phyloP scores from a whole-genome alignment of 2,329 filamentous ascomycete genomes.

The Moelleriella libera region DNA sequence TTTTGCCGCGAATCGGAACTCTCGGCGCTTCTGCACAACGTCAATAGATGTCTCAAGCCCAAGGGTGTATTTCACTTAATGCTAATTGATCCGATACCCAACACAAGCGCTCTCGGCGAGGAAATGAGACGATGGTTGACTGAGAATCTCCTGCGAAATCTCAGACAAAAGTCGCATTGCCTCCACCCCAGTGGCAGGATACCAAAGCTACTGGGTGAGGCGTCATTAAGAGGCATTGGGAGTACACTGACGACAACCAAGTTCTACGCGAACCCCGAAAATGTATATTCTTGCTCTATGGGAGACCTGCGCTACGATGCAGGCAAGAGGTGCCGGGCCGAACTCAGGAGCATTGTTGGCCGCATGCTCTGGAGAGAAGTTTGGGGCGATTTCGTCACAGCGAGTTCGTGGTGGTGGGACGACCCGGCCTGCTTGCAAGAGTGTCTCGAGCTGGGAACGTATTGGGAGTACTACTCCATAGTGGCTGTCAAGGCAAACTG shows the following conservation, averaged over 20 bases:
- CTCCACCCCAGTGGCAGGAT: conserved; percentile 44
- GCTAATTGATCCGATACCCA: conserved; percentile 48
- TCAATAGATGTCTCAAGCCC: conserved; percentile 39
- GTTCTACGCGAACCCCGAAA: conserved; percentile 30
- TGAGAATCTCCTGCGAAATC: conserved; percentile 41
- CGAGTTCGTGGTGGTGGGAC: conserved; percentile 48
- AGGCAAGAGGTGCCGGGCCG: conserved; percentile 14
- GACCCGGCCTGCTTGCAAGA: conserved; percentile 38
- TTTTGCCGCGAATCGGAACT: conserved; percentile 42
- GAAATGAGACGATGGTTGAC: conserved; percentile 47
- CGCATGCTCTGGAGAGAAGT: conserved; percentile 46
- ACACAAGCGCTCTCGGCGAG: conserved; percentile 40
- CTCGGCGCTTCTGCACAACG: conserved; percentile 38
- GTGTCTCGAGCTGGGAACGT: conserved; percentile 37
- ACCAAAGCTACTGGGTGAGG: conserved; percentile 43
- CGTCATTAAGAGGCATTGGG: conserved; percentile 31
- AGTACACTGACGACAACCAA: conserved; percentile 33
- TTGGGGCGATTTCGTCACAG: conserved; percentile 39
- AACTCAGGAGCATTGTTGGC: conserved; percentile 37
- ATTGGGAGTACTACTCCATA: conserved; percentile 45
- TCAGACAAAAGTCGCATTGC: conserved; percentile 45
- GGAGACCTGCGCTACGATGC: background rate
- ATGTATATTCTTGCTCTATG: conserved; percentile 4
- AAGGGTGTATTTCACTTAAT: conserved; percentile 44
- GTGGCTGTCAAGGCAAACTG: conserved; percentile 33